Base-by-base conservation (phyloP, 306 rosid species). In the Sechiopsis laciniata region DNA sequence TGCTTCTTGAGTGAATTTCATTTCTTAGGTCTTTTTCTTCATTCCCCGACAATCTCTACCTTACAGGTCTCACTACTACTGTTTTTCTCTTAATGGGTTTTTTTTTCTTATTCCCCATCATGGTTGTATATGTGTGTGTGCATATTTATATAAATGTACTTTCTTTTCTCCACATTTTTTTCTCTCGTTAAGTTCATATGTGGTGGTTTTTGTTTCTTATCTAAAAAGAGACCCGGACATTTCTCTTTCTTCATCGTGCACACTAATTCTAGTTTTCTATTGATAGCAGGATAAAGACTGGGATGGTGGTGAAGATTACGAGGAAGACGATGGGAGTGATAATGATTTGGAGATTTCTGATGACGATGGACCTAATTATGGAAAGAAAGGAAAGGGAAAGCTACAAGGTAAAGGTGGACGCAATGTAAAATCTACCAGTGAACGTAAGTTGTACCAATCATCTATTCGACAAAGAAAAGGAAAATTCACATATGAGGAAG, bases 241-340 rank as follows among this genome's bases (percentile, higher is more conserved):
- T 2, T 5, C 55, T 76, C 71, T 72, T 76, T 78, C 73, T 83
- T 77, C 58, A 7, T 53, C 52, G 55, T 83, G 81, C 59, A 11
- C 61, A 53, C 73, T 79, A 71, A 72, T 74, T 74, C 71, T 60
- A 37, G 55, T 84, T 73, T 76, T 50, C 79, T 80, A 75, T 51
- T 88, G 21, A 73, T 79, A 63, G 48, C 85, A 91, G 99, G 88
- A 82, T 82, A 89, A 88, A 85, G 88, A 81, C 80, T 95, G 99
- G 97, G 87, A 83, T 74, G 99, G 85, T 74, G 92, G 85, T 74
- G 92, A 79, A 86, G 92, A 86, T 57, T 91, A 91, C 7, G 95
- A 91, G 37, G 96, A 83, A 82, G 91, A 87, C 65, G 87, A 80
- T 75, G 90, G 84, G 9, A 89, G 89, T 79, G 86, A 82, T 71